Evolutionary conservation across 148 eudicot genomes (phyloP).

Genomic region (Rhododendron molle): DNA sequence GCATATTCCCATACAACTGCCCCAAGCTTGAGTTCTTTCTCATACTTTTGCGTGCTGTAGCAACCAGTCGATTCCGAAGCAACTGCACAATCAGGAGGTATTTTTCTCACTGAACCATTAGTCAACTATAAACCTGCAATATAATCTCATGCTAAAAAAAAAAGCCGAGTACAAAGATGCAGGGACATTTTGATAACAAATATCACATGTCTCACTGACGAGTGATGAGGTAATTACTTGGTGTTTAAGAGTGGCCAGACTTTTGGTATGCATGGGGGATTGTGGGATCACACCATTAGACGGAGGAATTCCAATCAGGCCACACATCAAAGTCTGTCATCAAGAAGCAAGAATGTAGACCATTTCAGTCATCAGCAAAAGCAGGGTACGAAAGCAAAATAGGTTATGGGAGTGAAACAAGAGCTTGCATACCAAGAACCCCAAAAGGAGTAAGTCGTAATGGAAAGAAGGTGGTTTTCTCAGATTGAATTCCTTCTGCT

Average conservation of each 20-base stretch:
- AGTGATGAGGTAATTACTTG: constrained; percentile 47
- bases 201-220: not conserved
- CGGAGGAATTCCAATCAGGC: constrained; percentile 94
- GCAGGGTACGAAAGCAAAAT: not conserved
- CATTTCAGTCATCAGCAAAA: not conserved
- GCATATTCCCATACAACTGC: constrained; percentile 72
- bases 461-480: constrained; percentile 95
- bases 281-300: constrained; percentile 99
- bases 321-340: constrained; percentile 76
- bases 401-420: not conserved
- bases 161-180: not conserved
- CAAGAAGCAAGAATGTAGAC: not conserved
- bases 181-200: not conserved
- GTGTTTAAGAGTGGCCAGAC: constrained; percentile 94
- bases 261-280: constrained; percentile 99
- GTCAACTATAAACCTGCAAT: not conserved
- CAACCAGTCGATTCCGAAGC: constrained; percentile 75
- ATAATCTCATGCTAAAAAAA: not conserved
- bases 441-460: constrained; percentile 91
- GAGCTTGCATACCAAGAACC: constrained; percentile 57
- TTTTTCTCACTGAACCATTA: not conserved
- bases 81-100: constrained; percentile 53
- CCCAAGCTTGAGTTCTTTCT: constrained; percentile 64
- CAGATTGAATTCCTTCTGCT: constrained; percentile 88
- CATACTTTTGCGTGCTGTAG: constrained; percentile 71